These are phyloP conservation scores for Trapa bicornis DNA, from an alignment of 345 rosid species.

Conservation along the genomic window DNA sequence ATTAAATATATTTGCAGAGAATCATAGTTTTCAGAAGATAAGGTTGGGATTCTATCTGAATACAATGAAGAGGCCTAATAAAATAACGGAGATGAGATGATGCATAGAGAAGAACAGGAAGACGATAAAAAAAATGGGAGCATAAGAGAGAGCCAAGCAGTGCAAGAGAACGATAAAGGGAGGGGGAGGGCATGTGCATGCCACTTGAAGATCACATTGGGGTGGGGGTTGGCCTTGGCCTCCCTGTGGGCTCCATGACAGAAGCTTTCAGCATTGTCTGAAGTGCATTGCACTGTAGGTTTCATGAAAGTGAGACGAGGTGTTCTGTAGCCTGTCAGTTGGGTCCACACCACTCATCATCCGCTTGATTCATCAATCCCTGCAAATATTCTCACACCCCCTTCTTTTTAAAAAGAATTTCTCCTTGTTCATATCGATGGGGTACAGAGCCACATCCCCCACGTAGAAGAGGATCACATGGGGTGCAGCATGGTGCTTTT, in stretches of 20 bases:
- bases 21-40: not conserved
- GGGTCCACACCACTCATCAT: not conserved
- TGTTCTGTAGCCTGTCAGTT: not conserved
- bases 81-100: not conserved
- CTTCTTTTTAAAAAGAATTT: not conserved
- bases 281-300: not conserved
- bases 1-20: too few species aligned
- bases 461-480: too few species aligned
- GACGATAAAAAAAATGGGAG: not conserved
- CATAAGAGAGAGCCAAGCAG: not conserved
- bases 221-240: not conserved
- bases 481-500: too few species aligned
- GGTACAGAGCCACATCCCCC: too few species aligned
- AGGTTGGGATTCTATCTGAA: not conserved
- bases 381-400: not conserved
- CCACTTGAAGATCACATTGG: not conserved
- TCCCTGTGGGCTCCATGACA: not conserved
- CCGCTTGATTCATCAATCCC: not conserved
- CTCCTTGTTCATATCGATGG: too few species aligned
- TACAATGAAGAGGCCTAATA: not conserved
- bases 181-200: not conserved
- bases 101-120: not conserved
- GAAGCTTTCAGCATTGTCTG: not conserved
- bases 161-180: not conserved
- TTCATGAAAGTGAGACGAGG: constrained; percentile 2